A percentile compares a stretch with the other conserved stretches of the same genome.
Conservation (phyloP, 345 rosid genomes). For the rapeseed (Brassica napus) region DNA sequence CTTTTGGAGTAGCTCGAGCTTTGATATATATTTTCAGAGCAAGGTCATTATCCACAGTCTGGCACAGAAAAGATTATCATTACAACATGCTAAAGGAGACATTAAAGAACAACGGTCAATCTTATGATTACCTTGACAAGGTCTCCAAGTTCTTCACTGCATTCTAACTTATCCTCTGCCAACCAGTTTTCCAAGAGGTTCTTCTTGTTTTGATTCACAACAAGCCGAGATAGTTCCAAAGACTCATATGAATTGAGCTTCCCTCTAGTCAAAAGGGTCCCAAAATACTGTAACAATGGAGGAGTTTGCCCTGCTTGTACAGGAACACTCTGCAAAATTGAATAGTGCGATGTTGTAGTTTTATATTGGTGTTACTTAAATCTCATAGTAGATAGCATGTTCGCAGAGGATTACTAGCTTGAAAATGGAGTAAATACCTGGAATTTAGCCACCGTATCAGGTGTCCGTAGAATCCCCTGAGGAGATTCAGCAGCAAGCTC, state of each 20-base stretch:
- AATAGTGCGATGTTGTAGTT: slow-evolving; percentile 10
- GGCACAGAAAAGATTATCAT: slow-evolving; percentile 36
- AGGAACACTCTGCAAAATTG: slow-evolving; percentile 85
- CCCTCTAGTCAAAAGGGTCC: slow-evolving; percentile 95
- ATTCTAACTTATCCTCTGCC: slow-evolving; percentile 99
- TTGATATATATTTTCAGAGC: slow-evolving; percentile 95
- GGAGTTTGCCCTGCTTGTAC: slow-evolving; percentile 99
- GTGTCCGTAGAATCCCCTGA: slow-evolving; percentile 95
- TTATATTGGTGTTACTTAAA: slow-evolving; percentile 12
- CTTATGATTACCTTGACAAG: slow-evolving; percentile 83
- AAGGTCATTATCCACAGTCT: slow-evolving; percentile 99
- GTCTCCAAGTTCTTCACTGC: slow-evolving; percentile 99
- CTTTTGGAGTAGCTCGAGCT: slow-evolving; percentile 99
- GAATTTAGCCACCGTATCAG: slow-evolving; percentile 96
- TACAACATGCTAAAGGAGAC: slow-evolving; percentile 10
- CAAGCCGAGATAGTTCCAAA: slow-evolving; percentile 95
- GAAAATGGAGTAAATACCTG: slow-evolving; percentile 59
- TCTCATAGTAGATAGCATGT: background rate
- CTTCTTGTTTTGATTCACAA: slow-evolving; percentile 98
- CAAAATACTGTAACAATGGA: slow-evolving; percentile 95
- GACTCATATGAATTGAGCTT: slow-evolving; percentile 97
- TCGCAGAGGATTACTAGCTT: background rate
- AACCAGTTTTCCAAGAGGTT: slow-evolving; percentile 99
- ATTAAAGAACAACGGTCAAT: slow-evolving; percentile 21
- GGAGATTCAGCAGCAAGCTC: slow-evolving; percentile 99